Evolutionary conservation across 1,139 yeast genomes (phyloP).

Genomic region (Suhomyces maxii): DNA sequence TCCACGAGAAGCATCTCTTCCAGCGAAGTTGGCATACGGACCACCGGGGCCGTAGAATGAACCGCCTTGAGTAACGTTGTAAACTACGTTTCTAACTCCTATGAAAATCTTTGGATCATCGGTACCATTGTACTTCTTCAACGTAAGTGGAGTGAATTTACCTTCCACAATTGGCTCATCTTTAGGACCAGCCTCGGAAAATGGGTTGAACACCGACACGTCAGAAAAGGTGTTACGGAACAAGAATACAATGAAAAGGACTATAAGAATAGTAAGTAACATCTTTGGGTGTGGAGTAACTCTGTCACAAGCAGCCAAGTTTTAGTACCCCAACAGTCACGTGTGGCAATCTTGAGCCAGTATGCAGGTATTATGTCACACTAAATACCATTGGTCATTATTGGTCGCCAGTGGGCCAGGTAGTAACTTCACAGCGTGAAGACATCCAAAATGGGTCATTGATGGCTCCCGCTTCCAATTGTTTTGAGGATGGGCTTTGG

Average conservation of each 20-base stretch:
- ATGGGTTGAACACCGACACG: conserved; percentile 21
- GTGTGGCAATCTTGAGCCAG: neutral
- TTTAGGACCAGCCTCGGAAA: conserved; percentile 16
- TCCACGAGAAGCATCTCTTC: conserved; percentile 95
- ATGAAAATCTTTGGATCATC: conserved; percentile 77
- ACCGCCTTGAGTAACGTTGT: conserved; percentile 79
- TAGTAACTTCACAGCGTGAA: too few relatives aligned
- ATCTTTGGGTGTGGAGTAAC: conserved; percentile 4
- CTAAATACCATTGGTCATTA: neutral
- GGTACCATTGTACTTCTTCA: conserved; percentile 76
- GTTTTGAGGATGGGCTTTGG: too few relatives aligned
- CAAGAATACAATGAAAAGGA: conserved; percentile 20
- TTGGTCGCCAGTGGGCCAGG: too few relatives aligned
- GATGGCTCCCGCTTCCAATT: too few relatives aligned
- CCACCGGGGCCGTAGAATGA: conserved; percentile 96
- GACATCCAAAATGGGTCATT: too few relatives aligned
- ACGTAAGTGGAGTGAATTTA: conserved; percentile 74
- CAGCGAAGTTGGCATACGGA: conserved; percentile 93
- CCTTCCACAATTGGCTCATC: conserved; percentile 70
- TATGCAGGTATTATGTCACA: neutral
- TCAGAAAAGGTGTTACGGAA: conserved; percentile 21
- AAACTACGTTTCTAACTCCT: conserved; percentile 83
- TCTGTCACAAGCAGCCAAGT: neutral
- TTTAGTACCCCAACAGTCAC: neutral
- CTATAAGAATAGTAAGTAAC: conserved; percentile 22